Conservation (phyloP, 2,329 filamentous ascomycete genomes). For the Ophiosphaerella korrae region DNA sequence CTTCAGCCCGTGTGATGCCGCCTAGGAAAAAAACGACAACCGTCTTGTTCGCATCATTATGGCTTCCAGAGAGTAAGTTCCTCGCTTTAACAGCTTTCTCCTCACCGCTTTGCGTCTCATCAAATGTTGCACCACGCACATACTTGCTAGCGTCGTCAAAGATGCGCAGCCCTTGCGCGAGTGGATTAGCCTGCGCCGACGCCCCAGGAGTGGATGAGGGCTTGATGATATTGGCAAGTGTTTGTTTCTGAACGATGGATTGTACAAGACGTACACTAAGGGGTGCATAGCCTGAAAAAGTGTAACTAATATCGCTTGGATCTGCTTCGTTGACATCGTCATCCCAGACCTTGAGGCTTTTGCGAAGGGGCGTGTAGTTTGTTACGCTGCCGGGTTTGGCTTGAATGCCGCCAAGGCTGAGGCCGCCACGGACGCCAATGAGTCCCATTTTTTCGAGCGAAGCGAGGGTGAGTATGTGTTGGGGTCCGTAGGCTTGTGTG, state of each 20-base stretch:
- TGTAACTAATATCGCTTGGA: slow-evolving; percentile 94
- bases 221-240: slow-evolving; percentile 67
- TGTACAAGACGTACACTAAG: slow-evolving; percentile 90
- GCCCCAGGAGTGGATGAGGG: slow-evolving; percentile 47
- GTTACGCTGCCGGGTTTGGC: slow-evolving; percentile 58
- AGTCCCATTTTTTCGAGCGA: slow-evolving; percentile 89
- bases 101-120: slow-evolving; percentile 88
- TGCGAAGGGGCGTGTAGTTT: slow-evolving; percentile 88
- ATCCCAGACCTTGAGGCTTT: slow-evolving; percentile 84
- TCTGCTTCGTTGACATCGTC: slow-evolving; percentile 96
- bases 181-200: slow-evolving; percentile 56
- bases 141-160: slow-evolving; percentile 93
- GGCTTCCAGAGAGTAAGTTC: slow-evolving; percentile 75
- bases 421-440: slow-evolving; percentile 65
- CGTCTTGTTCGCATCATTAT: slow-evolving; percentile 66
- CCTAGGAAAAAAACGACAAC: slow-evolving; percentile 97
- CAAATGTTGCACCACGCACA: slow-evolving; percentile 85
- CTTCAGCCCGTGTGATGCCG: slow-evolving; percentile 95
- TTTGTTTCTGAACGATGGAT: slow-evolving; percentile 88
- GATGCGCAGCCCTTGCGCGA: slow-evolving; percentile 83
- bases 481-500: slow-evolving; percentile 90
- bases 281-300: slow-evolving; percentile 96
- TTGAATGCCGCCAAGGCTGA: slow-evolving; percentile 48
- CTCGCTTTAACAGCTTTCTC: slow-evolving; percentile 90
- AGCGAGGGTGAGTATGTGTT: slow-evolving; percentile 88